Conservation (phyloP, 2,329 filamentous ascomycete species). For the Rhinocladiella mackenziei region DNA sequence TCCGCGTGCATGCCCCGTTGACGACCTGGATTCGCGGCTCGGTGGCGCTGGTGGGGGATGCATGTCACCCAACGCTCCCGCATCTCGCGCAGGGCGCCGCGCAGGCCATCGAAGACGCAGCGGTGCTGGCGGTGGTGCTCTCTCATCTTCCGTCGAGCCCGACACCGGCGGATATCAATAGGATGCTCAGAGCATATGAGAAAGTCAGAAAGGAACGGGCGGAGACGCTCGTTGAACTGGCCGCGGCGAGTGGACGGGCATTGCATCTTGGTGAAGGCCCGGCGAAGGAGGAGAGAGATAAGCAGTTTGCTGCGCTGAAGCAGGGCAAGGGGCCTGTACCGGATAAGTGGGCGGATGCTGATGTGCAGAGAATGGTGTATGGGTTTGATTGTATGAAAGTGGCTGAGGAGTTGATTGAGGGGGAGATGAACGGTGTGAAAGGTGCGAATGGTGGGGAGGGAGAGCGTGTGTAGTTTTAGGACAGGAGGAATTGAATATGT, state of each 20-base stretch:
- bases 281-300: constrained; percentile 57
- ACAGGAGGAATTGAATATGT: too few relatives aligned
- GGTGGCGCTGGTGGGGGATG: constrained; percentile 55
- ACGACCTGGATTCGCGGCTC: constrained; percentile 57
- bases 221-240: constrained; percentile 54
- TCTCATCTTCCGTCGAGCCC: constrained; percentile 42
- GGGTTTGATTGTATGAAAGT: constrained; percentile 58
- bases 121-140: constrained; percentile 53
- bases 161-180: constrained; percentile 46
- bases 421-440: constrained; percentile 3
- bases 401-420: constrained; percentile 42
- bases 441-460: too few relatives aligned
- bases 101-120: constrained; percentile 62
- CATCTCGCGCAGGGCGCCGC: constrained; percentile 63
- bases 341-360: constrained; percentile 68
- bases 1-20: constrained; percentile 59
- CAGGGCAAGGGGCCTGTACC: constrained; percentile 50
- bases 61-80: constrained; percentile 61
- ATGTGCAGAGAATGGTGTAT: constrained; percentile 65
- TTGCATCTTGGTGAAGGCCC: constrained; percentile 57
- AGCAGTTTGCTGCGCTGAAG: constrained; percentile 52
- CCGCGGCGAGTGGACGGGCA: constrained; percentile 51
- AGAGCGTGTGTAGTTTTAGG: too few relatives aligned
- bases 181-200: constrained; percentile 55
- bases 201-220: constrained; percentile 54